Conservation (phyloP, 352 stramenopile species). For the Halophytophthora polymorphica region DNA sequence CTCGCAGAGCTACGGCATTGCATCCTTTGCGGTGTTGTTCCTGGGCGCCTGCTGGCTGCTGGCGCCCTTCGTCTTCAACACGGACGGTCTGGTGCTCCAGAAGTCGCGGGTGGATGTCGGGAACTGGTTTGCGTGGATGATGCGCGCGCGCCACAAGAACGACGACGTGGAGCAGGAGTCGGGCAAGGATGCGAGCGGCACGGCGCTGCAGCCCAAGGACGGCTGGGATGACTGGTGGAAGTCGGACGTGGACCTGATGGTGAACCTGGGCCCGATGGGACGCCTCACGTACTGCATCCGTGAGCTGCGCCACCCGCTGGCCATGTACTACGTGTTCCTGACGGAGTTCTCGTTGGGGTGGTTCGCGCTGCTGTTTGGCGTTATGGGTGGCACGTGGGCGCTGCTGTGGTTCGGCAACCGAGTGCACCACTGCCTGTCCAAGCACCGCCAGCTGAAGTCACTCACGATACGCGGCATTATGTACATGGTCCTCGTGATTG, state of each 20-base stretch:
- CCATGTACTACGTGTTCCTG: conserved; percentile 83
- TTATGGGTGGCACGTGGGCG: conserved; percentile 45
- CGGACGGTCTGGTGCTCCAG: conserved; percentile 80
- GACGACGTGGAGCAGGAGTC: conserved; percentile 35
- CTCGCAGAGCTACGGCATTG: conserved; percentile 75
- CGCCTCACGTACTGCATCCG: conserved; percentile 75
- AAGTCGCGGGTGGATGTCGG: conserved; percentile 80
- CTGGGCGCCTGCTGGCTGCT: conserved; percentile 81
- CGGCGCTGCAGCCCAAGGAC: conserved; percentile 51
- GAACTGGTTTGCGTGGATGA: conserved; percentile 88
- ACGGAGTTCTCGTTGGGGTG: conserved; percentile 56
- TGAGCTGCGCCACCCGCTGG: conserved; percentile 72
- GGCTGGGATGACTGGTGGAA: conserved; percentile 76
- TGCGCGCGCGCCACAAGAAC: conserved; percentile 43
- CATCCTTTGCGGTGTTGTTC: conserved; percentile 80
- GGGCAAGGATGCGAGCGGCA: conserved; percentile 29
- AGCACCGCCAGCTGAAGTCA: conserved; percentile 57
- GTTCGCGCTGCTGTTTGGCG: conserved; percentile 44
- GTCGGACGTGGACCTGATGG: conserved; percentile 68
- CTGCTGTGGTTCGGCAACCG: conserved; percentile 57
- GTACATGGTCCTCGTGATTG: conserved; percentile 73
- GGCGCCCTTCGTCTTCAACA: conserved; percentile 87
- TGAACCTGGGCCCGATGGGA: conserved; percentile 59
- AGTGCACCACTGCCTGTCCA: conserved; percentile 44
- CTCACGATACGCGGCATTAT: conserved; percentile 57